Evolutionary conservation across 768 basidiomycete genomes (phyloP).

Genomic region (Lactarius akahatsu): DNA sequence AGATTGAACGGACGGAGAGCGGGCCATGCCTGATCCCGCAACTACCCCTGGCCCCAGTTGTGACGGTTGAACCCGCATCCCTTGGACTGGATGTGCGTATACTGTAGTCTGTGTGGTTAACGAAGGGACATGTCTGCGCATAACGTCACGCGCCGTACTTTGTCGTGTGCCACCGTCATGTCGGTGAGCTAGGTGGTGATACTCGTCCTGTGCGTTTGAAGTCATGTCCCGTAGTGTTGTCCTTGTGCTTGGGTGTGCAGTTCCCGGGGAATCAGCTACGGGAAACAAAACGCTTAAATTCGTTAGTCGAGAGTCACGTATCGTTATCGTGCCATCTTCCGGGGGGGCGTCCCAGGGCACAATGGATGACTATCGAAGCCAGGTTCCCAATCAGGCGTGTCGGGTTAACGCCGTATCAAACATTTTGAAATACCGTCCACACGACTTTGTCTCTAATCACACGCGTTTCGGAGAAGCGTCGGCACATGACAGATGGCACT

Average conservation of each 20-base stretch:
- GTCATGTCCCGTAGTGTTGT: background rate
- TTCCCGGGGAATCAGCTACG: constrained; percentile 8
- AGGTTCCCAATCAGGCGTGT: background rate
- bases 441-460: background rate
- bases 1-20: background rate
- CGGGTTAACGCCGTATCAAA: background rate
- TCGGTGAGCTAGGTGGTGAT: background rate
- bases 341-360: constrained; percentile 4
- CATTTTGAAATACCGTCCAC: background rate
- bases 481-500: background rate
- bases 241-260: background rate
- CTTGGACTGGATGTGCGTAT: background rate
- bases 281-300: constrained; percentile 10
- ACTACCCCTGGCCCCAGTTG: background rate
- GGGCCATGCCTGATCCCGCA: background rate
- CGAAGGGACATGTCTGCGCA: background rate
- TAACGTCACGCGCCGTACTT: constrained; percentile 2
- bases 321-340: background rate
- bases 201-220: background rate
- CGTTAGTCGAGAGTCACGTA: background rate
- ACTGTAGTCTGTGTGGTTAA: background rate
- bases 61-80: background rate
- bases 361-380: constrained; percentile 9
- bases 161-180: background rate
- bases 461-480: background rate